phyloP scores from a whole-genome alignment of 73 alveolate genomes.

The Paramecium octaurelia region DNA sequence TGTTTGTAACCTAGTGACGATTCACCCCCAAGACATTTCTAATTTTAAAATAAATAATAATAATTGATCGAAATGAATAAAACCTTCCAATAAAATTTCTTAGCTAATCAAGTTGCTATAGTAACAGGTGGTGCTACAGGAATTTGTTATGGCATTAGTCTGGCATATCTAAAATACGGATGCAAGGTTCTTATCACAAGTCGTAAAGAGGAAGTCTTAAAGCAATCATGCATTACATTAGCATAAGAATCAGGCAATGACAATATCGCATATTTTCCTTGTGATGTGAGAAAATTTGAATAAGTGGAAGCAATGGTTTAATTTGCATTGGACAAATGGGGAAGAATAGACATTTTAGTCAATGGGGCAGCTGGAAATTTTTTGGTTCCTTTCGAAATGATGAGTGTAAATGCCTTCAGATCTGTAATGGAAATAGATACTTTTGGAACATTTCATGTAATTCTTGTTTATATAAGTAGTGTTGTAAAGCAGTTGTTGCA shows the following conservation, averaged over 20 bases:
- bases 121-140: constrained; percentile 93
- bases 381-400: constrained; percentile 75
- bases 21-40: not conserved
- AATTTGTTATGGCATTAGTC: constrained; percentile 80
- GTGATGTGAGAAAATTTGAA: constrained; percentile 81
- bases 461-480: not conserved
- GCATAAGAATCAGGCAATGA: constrained; percentile 62
- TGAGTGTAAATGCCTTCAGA: constrained; percentile 82
- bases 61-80: constrained; percentile 32
- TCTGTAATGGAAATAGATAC: constrained; percentile 88
- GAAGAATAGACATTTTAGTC: constrained; percentile 78
- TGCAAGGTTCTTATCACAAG: constrained; percentile 81
- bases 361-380: constrained; percentile 95
- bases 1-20: not conserved
- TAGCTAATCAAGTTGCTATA: constrained; percentile 74
- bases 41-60: not conserved
- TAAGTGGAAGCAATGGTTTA: constrained; percentile 69
- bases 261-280: constrained; percentile 1
- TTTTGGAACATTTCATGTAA: constrained; percentile 78
- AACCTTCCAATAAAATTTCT: constrained; percentile 67
- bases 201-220: constrained; percentile 75
- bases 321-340: constrained; percentile 62
- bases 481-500: constrained; percentile 72
- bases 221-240: constrained; percentile 66
- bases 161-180: constrained; percentile 72